Evolutionary conservation across 2,329 filamentous ascomycete genomes (phyloP).

Genomic region (Ceratocystis harringtonii): DNA sequence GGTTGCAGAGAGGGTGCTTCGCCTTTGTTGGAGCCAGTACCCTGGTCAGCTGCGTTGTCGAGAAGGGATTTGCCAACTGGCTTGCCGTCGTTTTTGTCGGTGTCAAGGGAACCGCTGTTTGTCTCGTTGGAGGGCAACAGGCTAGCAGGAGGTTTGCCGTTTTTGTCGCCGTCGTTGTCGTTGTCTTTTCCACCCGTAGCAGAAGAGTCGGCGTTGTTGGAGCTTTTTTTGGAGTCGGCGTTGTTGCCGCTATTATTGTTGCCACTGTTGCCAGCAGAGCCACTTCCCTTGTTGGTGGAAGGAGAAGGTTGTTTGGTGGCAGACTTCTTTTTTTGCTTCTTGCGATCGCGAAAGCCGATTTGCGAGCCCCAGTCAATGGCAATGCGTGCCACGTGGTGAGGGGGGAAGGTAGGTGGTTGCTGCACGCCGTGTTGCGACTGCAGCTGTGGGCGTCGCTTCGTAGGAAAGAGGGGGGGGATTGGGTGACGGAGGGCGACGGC

Average conservation of each 20-base stretch:
- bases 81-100: neutral
- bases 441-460: constrained; percentile 13
- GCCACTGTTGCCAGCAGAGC: neutral
- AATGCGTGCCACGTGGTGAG: constrained; percentile 19
- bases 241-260: neutral
- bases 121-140: neutral
- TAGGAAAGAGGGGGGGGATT: constrained; percentile 22
- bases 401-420: neutral
- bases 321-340: constrained; percentile 19
- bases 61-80: neutral
- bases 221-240: neutral
- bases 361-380: constrained; percentile 19
- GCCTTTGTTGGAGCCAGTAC: neutral
- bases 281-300: constrained; percentile 10
- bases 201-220: neutral
- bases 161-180: constrained; percentile 6
- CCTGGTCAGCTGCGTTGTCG: neutral
- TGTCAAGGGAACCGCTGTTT: constrained; percentile 1
- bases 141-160: neutral
- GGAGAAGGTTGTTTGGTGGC: neutral
- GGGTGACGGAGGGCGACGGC: neutral
- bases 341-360: constrained; percentile 18
- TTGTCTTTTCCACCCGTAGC: constrained; percentile 15
- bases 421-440: neutral
- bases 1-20: constrained; percentile 1